Conservation (phyloP, 148 eudicot species). For the Fallopia convolvulus region DNA sequence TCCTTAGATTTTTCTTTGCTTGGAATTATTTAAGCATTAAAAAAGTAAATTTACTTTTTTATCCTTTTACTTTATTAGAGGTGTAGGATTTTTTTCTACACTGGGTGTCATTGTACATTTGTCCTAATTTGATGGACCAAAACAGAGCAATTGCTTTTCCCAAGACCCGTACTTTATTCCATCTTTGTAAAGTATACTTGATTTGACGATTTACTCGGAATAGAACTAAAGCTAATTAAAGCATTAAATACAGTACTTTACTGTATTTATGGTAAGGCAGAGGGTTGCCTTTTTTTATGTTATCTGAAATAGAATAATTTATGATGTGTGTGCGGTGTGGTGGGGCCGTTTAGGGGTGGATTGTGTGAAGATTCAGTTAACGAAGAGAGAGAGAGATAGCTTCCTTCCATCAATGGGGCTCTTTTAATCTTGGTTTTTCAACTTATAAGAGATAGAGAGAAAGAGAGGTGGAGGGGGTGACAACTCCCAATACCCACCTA, state of each 20-base stretch:
- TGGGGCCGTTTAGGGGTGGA: slow-evolving; percentile 1
- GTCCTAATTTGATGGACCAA: background rate
- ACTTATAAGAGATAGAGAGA: background rate
- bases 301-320: background rate
- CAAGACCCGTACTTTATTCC: slow-evolving; percentile 8
- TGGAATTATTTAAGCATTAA: no score
- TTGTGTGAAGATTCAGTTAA: slow-evolving; percentile 7
- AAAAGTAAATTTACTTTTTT: no score
- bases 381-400: slow-evolving; percentile 1
- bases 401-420: slow-evolving; percentile 10
- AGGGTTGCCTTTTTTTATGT: no score
- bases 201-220: background rate
- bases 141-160: slow-evolving; percentile 2
- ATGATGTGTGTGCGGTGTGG: background rate
- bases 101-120: no score
- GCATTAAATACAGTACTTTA: background rate
- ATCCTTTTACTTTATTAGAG: no score
- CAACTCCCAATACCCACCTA: background rate
- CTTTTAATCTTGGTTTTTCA: background rate
- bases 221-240: background rate
- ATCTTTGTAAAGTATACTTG: background rate
- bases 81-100: no score
- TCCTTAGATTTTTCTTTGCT: no score
- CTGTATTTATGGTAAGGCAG: background rate
- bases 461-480: background rate